Percentiles rank a stretch among this genome's conserved stretches.
phyloP scores from a whole-genome alignment of 176 grass and related monocot genomes.

The Oryza officinalis region DNA sequence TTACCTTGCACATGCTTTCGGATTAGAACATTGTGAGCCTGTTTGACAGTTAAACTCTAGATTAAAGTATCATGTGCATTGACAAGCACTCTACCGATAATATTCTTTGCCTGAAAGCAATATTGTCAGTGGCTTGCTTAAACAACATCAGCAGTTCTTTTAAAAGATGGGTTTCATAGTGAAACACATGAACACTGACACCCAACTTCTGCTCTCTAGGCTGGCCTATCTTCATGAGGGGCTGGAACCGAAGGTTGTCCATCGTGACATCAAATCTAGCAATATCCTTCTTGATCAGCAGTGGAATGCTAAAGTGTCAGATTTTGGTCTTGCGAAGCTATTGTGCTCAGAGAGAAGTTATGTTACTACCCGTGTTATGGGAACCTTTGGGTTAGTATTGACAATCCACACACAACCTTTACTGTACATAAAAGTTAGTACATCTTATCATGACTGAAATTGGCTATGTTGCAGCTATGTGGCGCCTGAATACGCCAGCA shows the following conservation, averaged over 20 bases:
- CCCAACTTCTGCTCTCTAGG: slow-evolving; percentile 41
- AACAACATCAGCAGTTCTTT: neutral
- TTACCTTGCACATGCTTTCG: neutral
- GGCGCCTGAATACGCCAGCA: slow-evolving; percentile 95
- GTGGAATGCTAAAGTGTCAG: slow-evolving; percentile 89
- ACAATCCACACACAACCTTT: slow-evolving; percentile 3
- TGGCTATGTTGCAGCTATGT: slow-evolving; percentile 66
- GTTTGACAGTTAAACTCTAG: slow-evolving; percentile 32
- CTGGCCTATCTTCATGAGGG: slow-evolving; percentile 97
- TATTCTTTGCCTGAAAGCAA: slow-evolving; percentile 40
- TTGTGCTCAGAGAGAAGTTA: slow-evolving; percentile 87
- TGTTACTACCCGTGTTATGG: slow-evolving; percentile 97
- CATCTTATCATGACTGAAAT: slow-evolving; percentile 29
- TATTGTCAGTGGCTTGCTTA: slow-evolving; percentile 22
- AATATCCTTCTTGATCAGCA: slow-evolving; percentile 92
- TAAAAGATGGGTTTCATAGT: slow-evolving; percentile 9
- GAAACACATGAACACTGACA: slow-evolving; percentile 18
- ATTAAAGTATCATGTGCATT: slow-evolving; percentile 42
- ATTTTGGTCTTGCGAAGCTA: slow-evolving; percentile 96
- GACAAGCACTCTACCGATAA: slow-evolving; percentile 13
- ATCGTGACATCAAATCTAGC: slow-evolving; percentile 95
- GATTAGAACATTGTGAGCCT: slow-evolving; percentile 5
- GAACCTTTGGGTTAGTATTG: slow-evolving; percentile 86
- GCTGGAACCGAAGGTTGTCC: slow-evolving; percentile 93
- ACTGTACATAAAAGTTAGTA: neutral